phyloP scores from a whole-genome alignment of 2,329 filamentous ascomycete genomes.

The Alternaria solani region DNA sequence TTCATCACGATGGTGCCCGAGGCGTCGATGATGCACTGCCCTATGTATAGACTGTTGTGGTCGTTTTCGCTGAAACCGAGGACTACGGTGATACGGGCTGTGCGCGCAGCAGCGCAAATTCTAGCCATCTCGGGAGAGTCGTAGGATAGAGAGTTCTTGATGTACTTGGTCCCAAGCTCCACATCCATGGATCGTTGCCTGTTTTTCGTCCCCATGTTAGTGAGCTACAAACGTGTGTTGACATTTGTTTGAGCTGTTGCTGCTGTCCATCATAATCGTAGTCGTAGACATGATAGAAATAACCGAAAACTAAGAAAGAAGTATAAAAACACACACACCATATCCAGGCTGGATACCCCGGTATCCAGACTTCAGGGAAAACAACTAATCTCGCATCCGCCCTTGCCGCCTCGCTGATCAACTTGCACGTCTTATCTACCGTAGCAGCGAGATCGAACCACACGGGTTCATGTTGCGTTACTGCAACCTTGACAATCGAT shows the following conservation, averaged over 20 bases:
- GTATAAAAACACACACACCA: background rate
- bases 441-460: constrained; percentile 67
- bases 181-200: constrained; percentile 55
- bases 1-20: constrained; percentile 48
- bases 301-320: background rate
- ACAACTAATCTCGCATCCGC: constrained; percentile 63
- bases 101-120: constrained; percentile 50
- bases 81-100: constrained; percentile 47
- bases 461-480: constrained; percentile 66
- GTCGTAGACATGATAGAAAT: background rate
- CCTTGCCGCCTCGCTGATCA: constrained; percentile 64
- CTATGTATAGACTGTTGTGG: constrained; percentile 51
- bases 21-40: constrained; percentile 49
- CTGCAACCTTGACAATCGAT: constrained; percentile 52
- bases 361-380: constrained; percentile 59
- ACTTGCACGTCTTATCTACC: constrained; percentile 64
- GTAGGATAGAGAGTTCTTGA: constrained; percentile 54
- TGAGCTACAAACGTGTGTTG: background rate
- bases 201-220: background rate
- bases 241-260: constrained; percentile 32
- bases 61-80: constrained; percentile 52
- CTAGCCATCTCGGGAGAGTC: constrained; percentile 54
- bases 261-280: background rate
- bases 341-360: constrained; percentile 57
- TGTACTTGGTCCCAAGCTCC: constrained; percentile 52